Evolutionary conservation across 2,329 filamentous ascomycete species (phyloP).

Genomic region (Ceratocystis albifundus): DNA sequence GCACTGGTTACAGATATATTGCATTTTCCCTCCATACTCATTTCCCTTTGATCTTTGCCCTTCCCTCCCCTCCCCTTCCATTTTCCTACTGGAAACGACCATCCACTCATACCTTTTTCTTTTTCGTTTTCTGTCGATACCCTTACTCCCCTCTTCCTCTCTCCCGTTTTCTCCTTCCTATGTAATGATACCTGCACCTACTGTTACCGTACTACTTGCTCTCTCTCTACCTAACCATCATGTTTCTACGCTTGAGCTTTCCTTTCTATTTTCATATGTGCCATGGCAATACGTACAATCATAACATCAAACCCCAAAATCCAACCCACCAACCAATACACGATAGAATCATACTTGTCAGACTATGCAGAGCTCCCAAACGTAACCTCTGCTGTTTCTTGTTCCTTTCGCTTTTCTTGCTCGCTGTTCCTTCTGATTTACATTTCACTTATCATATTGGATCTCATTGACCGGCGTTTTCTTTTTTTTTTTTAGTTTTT

Average conservation of each 20-base stretch:
- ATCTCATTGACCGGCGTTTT: not conserved
- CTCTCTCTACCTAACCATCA: not conserved
- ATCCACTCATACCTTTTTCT: too few species aligned
- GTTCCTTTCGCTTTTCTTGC: not conserved
- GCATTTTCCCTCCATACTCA: not conserved
- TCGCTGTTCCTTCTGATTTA: not conserved
- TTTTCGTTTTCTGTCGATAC: slow-evolving; percentile 8
- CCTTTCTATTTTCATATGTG: not conserved
- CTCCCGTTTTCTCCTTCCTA: not conserved
- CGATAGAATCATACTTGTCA: not conserved
- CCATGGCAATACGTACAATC: not conserved
- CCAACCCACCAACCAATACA: not conserved
- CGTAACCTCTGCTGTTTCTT: not conserved
- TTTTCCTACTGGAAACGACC: not conserved
- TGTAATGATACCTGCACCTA: slow-evolving; percentile 11
- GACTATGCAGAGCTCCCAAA: not conserved
- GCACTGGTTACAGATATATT: not conserved
- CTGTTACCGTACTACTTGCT: not conserved
- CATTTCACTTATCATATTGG: not conserved
- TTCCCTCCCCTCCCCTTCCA: not conserved
- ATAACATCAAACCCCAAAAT: not conserved
- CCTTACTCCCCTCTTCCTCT: slow-evolving; percentile 1
- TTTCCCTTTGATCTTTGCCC: not conserved
- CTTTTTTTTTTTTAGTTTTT: too few species aligned
- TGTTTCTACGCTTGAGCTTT: not conserved